phyloP scores from a whole-genome alignment of 768 basidiomycete species.

The Pulveroboletus sp. region DNA sequence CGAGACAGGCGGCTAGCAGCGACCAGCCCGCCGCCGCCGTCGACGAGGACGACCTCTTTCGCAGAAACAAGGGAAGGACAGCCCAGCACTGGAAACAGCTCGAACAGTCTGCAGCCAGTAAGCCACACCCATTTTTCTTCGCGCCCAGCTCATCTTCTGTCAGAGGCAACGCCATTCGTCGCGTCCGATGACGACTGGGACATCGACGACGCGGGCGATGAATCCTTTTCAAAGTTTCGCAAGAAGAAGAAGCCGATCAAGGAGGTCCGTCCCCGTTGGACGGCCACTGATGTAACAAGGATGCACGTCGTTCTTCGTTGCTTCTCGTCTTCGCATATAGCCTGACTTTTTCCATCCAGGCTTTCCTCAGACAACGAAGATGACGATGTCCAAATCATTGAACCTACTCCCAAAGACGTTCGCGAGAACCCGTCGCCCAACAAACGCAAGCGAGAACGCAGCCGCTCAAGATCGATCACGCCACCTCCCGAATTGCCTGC shows the following conservation, averaged over 20 bases:
- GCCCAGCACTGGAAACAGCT: constrained; percentile 58
- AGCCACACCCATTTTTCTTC: constrained; percentile 9
- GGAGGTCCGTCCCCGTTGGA: constrained; percentile 40
- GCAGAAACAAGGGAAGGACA: constrained; percentile 61
- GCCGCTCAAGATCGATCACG: constrained; percentile 71
- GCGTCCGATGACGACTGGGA: constrained; percentile 26
- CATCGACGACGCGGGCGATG: constrained; percentile 3
- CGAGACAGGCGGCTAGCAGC: constrained; percentile 11
- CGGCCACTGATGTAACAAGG: constrained; percentile 35
- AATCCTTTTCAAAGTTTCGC: constrained; percentile 35
- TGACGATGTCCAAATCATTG: constrained; percentile 41
- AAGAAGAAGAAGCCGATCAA: constrained; percentile 38
- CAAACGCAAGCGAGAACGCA: constrained; percentile 48
- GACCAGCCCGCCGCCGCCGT: constrained; percentile 22
- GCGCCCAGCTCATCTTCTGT: constrained; percentile 6
- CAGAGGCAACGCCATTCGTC: constrained; percentile 22
- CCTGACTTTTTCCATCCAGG: constrained; percentile 21
- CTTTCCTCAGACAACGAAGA: constrained; percentile 45
- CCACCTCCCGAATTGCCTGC: constrained; percentile 65
- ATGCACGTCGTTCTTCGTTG: constrained; percentile 35
- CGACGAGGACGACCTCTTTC: constrained; percentile 69
- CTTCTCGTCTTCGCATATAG: constrained; percentile 2
- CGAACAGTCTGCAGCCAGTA: constrained; percentile 56
- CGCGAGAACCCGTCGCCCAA: constrained; percentile 24
- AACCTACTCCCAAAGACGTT: constrained; percentile 27